These are phyloP conservation scores for Hydrangea macrophylla DNA, from an alignment of 148 eudicot species.

Conservation along the genomic window DNA sequence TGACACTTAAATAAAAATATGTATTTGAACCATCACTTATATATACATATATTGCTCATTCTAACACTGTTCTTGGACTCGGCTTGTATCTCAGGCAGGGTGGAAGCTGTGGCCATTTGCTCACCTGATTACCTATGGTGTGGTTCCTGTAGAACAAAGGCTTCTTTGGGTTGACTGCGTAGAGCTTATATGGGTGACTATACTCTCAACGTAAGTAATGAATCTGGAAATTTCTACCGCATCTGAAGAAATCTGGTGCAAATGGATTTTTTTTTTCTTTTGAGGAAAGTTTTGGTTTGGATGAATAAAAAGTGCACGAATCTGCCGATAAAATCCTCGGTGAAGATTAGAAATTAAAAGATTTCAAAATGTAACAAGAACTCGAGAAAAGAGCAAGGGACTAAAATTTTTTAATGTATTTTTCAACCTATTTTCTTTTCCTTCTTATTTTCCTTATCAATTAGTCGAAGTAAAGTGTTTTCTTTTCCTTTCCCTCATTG, in stretches of 20 bases:
- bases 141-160: slow-evolving; percentile 89
- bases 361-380: too few species aligned
- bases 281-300: not conserved
- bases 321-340: not conserved
- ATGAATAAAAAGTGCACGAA: not conserved
- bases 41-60: not conserved
- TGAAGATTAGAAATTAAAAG: too few species aligned
- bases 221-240: not conserved
- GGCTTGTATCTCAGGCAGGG: slow-evolving; percentile 51
- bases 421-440: too few species aligned
- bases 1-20: not conserved
- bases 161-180: slow-evolving; percentile 98
- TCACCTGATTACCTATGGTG: slow-evolving; percentile 81
- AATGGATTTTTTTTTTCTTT: not conserved
- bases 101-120: slow-evolving; percentile 99
- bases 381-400: too few species aligned
- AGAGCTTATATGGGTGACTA: slow-evolving; percentile 95
- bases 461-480: too few species aligned
- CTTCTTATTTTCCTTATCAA: too few species aligned
- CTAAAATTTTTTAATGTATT: too few species aligned
- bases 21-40: not conserved
- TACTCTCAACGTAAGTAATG: slow-evolving; percentile 83
- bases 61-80: slow-evolving; percentile 6
- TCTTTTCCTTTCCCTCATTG: too few species aligned
- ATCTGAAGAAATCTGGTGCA: not conserved